Evolutionary conservation across 352 stramenopile species (phyloP), one percentile per base, ranked within the genome.

Genomic region (Sclerospora graminicola): DNA sequence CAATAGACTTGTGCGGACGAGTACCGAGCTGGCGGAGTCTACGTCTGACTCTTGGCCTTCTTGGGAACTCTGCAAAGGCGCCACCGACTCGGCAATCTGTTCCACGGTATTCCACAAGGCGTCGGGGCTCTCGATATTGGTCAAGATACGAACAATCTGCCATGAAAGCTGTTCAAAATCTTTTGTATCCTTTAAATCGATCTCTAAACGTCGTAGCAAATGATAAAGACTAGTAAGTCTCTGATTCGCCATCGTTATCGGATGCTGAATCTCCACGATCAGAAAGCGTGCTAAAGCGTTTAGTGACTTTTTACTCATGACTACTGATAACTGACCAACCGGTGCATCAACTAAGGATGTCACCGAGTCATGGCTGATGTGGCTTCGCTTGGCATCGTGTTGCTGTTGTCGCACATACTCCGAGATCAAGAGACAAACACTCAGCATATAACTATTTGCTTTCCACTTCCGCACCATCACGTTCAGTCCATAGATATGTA

Each of bases 41-140:
- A 49, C 51, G 26, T 54, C 44, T 13, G 43, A 42, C 5, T 26
- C 24, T 2, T 52, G 48, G 2, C 47, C 52, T 4, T 63, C 59
- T 11, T 45, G 43, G 2, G 36, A 27, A 23, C 20, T 57, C 23
- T 39, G 41, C 19, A 80, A 45, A 3, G 71, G 69, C 28, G 68
- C 55, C 9, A 85, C 60, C 30, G 72, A 85, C 46, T 82, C 72
- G 11, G 60, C 51, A 13, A 88, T 71, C 23, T 68, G 68, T 42
- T 85, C 75, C n/a, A 88, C 51, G 3, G 71, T 62, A 35, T 84
- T 77, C 37, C 68, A 61, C 27, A 85, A 63, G 11, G 69, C 59
- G 30, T 88, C 75, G 6, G 75, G 75, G 20, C 68, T 82, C 39
- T 81, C 60, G 9, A 85, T 64, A n/a, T 52, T 49, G 27, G 54